phyloP scores from a whole-genome alignment of 2,329 filamentous ascomycete genomes.

The Aureobasidium sp. region DNA sequence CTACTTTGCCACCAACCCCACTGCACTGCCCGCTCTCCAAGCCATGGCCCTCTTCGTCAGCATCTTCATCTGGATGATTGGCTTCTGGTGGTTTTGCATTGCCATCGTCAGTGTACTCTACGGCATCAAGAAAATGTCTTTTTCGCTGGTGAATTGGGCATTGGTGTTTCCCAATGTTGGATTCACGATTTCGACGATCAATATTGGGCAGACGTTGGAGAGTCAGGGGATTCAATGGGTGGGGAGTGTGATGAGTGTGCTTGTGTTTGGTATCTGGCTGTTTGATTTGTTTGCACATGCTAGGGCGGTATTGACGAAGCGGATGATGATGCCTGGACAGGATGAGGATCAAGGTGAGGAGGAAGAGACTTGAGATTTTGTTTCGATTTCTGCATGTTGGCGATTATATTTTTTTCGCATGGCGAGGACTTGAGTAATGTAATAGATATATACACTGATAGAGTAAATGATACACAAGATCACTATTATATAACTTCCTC shows the following conservation, averaged over 20 bases:
- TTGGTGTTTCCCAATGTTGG: constrained; percentile 61
- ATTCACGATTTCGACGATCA: constrained; percentile 52
- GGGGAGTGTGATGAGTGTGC: constrained; percentile 47
- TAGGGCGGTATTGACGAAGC: constrained; percentile 40
- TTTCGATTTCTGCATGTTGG: not conserved
- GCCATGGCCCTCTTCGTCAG: constrained; percentile 23
- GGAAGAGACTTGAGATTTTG: not conserved
- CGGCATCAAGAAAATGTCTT: constrained; percentile 19
- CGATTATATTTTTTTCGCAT: not conserved
- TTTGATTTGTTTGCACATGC: constrained; percentile 41
- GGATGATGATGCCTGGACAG: constrained; percentile 51
- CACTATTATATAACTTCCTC: too few species aligned
- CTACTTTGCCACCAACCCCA: constrained; percentile 21
- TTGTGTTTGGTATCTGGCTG: constrained; percentile 48
- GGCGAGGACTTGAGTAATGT: not conserved
- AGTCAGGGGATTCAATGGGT: constrained; percentile 47
- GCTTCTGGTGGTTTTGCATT: constrained; percentile 34
- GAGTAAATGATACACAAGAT: too few species aligned
- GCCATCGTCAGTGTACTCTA: constrained; percentile 18
- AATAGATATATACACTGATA: not conserved
- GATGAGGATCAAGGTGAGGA: constrained; percentile 47
- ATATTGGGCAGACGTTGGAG: constrained; percentile 42
- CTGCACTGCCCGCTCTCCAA: constrained; percentile 18
- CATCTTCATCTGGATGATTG: constrained; percentile 42
- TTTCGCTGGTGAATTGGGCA: constrained; percentile 44